Base-by-base conservation (phyloP, 495 filamentous ascomycete genomes). In the Cercophora sp. region DNA sequence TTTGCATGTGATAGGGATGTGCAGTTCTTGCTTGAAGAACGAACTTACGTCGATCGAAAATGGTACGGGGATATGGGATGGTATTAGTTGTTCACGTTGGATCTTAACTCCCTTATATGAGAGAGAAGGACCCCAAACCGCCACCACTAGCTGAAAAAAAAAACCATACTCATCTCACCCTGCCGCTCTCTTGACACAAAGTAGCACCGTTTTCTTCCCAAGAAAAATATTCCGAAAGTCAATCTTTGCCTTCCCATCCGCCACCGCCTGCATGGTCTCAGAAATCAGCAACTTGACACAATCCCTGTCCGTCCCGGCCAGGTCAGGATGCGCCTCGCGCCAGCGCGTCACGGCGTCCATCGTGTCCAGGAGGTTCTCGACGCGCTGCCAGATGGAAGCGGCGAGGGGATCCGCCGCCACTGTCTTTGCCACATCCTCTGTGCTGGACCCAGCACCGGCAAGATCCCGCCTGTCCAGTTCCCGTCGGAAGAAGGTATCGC, bases 291-390 rank as follows among this genome's bases (percentile, higher is more conserved):
- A 23, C 22, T 54, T 59, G 20, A 57, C 53, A 10, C 59, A 23
- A 20, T 60, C 57, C 16, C 35, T 37, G 1, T 60, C 57, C 9
- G 57, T 60, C n/a, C 48, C 57, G n/a, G 41, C 57, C 16, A 39
- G 16, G 11, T 60, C 48, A 5, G 57, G 57, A 37, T 81, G 62
- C 1, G 75, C 76, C 59, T 80, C 60, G 29, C 73, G 60, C 79
- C 77, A 81, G 31, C 77, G 56, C 1, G 68, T 71, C 10, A 79
- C 66, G 15, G 68, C 58, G 52, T 76, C 78, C 16, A 46, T 48
- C 5, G 74, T 77, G 3, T 41, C 56, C 9, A 75, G 15, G 0
- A 64, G 37, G 39, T 48, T 58, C 63, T 74, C 67, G 3, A 51
- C 43, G 11, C 60, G 53, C 1, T 51, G 35, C 32, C 20, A 51